Conservation (phyloP, 2,329 filamentous ascomycete species). For the Colletotrichum sp. region DNA sequence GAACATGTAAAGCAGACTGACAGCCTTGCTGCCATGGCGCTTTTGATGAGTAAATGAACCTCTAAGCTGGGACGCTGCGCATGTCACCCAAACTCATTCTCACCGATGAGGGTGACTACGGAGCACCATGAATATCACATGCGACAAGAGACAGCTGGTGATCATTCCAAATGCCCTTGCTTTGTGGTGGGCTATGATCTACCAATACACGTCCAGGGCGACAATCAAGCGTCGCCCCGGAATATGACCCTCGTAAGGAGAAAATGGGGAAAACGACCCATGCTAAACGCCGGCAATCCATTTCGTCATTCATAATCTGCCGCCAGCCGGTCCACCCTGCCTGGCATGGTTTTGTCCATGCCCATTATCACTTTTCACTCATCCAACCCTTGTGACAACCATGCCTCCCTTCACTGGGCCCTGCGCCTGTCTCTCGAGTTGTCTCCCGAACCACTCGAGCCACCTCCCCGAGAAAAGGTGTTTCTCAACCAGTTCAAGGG, state of each 20-base stretch:
- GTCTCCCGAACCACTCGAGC: constrained; percentile 16
- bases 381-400: not conserved
- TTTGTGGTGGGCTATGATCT: not conserved
- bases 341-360: not conserved
- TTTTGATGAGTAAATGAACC: not conserved
- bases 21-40: not conserved
- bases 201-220: not conserved
- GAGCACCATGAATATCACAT: not conserved
- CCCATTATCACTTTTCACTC: not conserved
- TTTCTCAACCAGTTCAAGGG: constrained; percentile 51
- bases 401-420: not conserved
- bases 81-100: no score
- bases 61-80: not conserved
- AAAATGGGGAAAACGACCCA: not conserved
- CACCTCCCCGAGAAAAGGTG: constrained; percentile 34
- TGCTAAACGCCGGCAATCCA: constrained; percentile 15
- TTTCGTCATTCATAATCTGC: constrained; percentile 17
- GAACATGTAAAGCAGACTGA: not conserved
- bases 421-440: constrained; percentile 2
- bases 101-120: no score
- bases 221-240: not conserved
- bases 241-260: not conserved
- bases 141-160: not conserved
- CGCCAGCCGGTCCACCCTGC: not conserved
- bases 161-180: not conserved